Conservation (phyloP, 352 stramenopile species). For the Phytopythium kandeliae region DNA sequence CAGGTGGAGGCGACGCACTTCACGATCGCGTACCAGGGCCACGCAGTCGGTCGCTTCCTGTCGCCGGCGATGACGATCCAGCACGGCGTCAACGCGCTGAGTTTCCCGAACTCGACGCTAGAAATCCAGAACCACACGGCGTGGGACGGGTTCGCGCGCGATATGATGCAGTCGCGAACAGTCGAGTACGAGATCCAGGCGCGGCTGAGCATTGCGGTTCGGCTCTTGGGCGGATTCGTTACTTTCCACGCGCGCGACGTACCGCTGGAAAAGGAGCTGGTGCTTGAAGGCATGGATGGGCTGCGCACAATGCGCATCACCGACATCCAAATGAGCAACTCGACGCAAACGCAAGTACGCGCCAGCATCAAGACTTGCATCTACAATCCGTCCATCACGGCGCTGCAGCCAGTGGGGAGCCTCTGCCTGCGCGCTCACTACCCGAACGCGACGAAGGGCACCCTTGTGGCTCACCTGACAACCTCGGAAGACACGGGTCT, state of each 20-base stretch:
- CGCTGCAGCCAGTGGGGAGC: slow-evolving; percentile 52
- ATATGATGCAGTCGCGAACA: slow-evolving; percentile 45
- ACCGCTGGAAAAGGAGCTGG: slow-evolving; percentile 47
- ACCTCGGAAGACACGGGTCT: slow-evolving; percentile 33
- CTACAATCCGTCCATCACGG: slow-evolving; percentile 74
- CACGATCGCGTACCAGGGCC: slow-evolving; percentile 33
- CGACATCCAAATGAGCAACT: slow-evolving; percentile 54
- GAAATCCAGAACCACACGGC: slow-evolving; percentile 43
- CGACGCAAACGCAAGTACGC: slow-evolving; percentile 50
- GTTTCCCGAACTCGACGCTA: slow-evolving; percentile 46
- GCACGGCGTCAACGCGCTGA: slow-evolving; percentile 39
- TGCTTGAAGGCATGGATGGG: slow-evolving; percentile 53
- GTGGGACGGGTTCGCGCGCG: slow-evolving; percentile 61
- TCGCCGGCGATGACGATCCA: slow-evolving; percentile 41
- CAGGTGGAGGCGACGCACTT: slow-evolving; percentile 41
- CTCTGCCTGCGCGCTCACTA: slow-evolving; percentile 65
- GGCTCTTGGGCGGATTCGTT: slow-evolving; percentile 43
- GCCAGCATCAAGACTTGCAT: slow-evolving; percentile 74
- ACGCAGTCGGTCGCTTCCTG: slow-evolving; percentile 37
- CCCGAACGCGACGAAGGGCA: slow-evolving; percentile 23
- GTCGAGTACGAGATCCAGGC: slow-evolving; percentile 51
- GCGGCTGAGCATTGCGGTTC: slow-evolving; percentile 42
- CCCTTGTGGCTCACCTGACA: slow-evolving; percentile 50
- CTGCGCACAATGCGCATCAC: slow-evolving; percentile 60
- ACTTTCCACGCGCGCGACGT: slow-evolving; percentile 38